phyloP scores from a whole-genome alignment of 495 filamentous ascomycete species.

The Aspergillus sclerotioniger region DNA sequence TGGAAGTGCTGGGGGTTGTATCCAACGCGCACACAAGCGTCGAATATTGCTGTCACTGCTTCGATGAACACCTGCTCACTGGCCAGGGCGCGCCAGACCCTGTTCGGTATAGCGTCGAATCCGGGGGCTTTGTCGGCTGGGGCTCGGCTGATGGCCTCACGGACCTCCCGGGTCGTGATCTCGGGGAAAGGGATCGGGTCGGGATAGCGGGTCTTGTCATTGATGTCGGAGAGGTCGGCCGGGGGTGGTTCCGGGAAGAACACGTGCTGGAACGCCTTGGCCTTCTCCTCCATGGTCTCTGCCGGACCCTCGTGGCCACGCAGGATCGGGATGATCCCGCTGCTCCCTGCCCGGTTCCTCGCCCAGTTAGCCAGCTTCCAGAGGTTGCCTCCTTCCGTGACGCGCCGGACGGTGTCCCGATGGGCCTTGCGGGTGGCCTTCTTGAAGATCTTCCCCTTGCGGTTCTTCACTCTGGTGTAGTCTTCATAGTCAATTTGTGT shows the following conservation, averaged over 20 bases:
- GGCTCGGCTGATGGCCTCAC: constrained; percentile 15
- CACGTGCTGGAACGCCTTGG: constrained; percentile 11
- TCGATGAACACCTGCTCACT: constrained; percentile 9
- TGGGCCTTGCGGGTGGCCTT: too few relatives aligned
- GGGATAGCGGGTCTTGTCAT: constrained; percentile 14
- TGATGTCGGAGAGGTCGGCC: constrained; percentile 27
- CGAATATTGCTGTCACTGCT: constrained; percentile 20
- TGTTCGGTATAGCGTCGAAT: constrained; percentile 22
- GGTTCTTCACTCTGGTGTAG: too few relatives aligned
- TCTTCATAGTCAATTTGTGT: too few relatives aligned
- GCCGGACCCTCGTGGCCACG: neutral
- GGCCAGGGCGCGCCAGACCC: constrained; percentile 12
- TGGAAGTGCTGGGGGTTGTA: constrained; percentile 28
- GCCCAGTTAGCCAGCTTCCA: neutral
- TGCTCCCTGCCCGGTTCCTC: constrained; percentile 1
- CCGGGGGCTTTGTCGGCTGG: constrained; percentile 29
- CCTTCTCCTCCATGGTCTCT: constrained; percentile 17
- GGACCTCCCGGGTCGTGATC: constrained; percentile 21
- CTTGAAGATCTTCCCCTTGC: too few relatives aligned
- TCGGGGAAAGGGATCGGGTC: constrained; percentile 15
- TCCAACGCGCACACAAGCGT: constrained; percentile 19
- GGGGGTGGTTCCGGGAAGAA: constrained; percentile 25
- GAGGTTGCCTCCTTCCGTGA: too few relatives aligned
- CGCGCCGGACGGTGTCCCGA: too few relatives aligned
- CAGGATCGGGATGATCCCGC: constrained; percentile 9